These are phyloP conservation scores for Alternaria postmessia DNA, from an alignment of 2,329 filamentous ascomycete species.

Conservation along the genomic window DNA sequence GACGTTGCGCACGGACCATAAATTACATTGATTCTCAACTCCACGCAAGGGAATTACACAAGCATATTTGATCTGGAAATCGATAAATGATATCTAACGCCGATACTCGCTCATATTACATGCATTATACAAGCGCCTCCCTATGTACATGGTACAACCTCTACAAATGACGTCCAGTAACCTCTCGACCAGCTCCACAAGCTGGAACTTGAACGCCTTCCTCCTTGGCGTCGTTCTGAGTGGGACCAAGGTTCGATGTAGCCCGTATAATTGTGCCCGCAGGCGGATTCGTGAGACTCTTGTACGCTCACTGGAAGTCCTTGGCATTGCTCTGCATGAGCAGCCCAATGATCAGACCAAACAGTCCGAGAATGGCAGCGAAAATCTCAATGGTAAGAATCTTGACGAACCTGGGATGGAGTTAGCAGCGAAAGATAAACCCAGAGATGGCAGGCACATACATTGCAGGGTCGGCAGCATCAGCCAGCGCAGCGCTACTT, in stretches of 20 bases:
- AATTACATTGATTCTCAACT: conserved; percentile 1
- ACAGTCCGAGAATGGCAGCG: conserved; percentile 94
- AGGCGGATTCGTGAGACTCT: not conserved
- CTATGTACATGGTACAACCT: conserved; percentile 44
- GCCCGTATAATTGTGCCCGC: not conserved
- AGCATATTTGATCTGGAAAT: conserved; percentile 4
- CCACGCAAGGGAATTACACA: not conserved
- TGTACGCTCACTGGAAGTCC: conserved; percentile 66
- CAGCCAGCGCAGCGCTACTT: conserved; percentile 92
- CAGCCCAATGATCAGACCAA: conserved; percentile 93
- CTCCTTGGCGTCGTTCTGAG: conserved; percentile 7
- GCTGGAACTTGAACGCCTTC: conserved; percentile 21
- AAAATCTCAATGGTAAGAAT: conserved; percentile 99
- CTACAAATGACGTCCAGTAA: conserved; percentile 13
- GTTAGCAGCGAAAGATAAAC: conserved; percentile 13
- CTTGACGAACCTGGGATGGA: conserved; percentile 81
- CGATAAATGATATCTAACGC: conserved; percentile 36
- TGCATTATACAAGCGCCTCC: conserved; percentile 48
- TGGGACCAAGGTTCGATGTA: not conserved
- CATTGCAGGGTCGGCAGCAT: conserved; percentile 91
- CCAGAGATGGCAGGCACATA: conserved; percentile 59
- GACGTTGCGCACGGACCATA: conserved; percentile 31
- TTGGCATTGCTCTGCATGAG: conserved; percentile 83
- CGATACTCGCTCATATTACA: conserved; percentile 47
- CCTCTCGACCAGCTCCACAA: conserved; percentile 15